Conservation (phyloP, 768 basidiomycete genomes). For the Termitomyces sp. region DNA sequence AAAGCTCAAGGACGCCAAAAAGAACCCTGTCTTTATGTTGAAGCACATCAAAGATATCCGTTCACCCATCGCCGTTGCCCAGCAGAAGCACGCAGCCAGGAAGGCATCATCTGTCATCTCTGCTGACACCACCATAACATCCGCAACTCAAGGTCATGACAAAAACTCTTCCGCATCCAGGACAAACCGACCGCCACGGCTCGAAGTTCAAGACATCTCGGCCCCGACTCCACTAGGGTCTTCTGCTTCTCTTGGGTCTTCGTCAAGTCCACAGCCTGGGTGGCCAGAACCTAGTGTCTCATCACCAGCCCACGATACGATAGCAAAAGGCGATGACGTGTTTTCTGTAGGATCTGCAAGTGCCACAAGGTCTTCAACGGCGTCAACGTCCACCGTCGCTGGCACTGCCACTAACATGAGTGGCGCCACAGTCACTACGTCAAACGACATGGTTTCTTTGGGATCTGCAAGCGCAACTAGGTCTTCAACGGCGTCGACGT, state of each 20-base stretch:
- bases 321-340: slow-evolving; percentile 33
- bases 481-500: slow-evolving; percentile 24
- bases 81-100: slow-evolving; percentile 90
- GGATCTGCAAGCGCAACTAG: slow-evolving; percentile 23
- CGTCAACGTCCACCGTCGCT: slow-evolving; percentile 25
- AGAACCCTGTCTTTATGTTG: slow-evolving; percentile 99
- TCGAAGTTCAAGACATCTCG: slow-evolving; percentile 64
- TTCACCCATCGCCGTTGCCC: slow-evolving; percentile 94
- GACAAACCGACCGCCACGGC: slow-evolving; percentile 55
- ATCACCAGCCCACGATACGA: slow-evolving; percentile 48
- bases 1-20: slow-evolving; percentile 93
- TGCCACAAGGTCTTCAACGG: slow-evolving; percentile 10
- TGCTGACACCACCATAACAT: slow-evolving; percentile 33
- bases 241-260: slow-evolving; percentile 43
- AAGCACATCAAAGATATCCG: slow-evolving; percentile 96
- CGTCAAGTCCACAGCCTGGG: slow-evolving; percentile 59
- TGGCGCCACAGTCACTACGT: slow-evolving; percentile 23
- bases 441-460: slow-evolving; percentile 19
- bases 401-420: slow-evolving; percentile 18
- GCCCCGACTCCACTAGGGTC: slow-evolving; percentile 46
- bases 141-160: slow-evolving; percentile 39
- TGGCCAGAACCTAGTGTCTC: slow-evolving; percentile 67
- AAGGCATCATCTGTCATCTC: slow-evolving; percentile 62
- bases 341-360: slow-evolving; percentile 30
- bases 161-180: slow-evolving; percentile 35